phyloP scores from a whole-genome alignment of 176 grass and related monocot species.

The Rhynchospora pubera region DNA sequence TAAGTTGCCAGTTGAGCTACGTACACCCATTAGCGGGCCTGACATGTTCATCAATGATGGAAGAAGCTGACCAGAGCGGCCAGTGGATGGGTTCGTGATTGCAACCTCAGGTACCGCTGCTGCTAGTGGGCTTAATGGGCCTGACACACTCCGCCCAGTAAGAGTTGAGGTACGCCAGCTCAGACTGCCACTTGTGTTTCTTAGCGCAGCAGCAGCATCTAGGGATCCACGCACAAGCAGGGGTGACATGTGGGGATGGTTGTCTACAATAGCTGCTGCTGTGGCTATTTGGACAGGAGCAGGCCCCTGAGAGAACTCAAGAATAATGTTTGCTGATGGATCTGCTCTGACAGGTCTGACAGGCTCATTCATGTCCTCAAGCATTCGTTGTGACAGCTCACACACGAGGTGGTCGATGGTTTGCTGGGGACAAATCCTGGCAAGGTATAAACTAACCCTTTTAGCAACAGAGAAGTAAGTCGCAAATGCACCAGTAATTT shows the following conservation, averaged over 20 bases:
- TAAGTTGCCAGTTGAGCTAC: slow-evolving; percentile 77
- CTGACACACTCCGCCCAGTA: slow-evolving; percentile 86
- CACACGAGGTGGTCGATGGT: slow-evolving; percentile 96
- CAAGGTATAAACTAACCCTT: slow-evolving; percentile 95
- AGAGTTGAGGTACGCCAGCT: slow-evolving; percentile 96
- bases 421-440: slow-evolving; percentile 89
- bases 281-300: slow-evolving; percentile 25
- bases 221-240: slow-evolving; percentile 97
- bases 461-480: slow-evolving; percentile 96
- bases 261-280: slow-evolving; percentile 58
- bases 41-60: slow-evolving; percentile 93
- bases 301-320: slow-evolving; percentile 95
- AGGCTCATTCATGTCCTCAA: slow-evolving; percentile 75
- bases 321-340: slow-evolving; percentile 59
- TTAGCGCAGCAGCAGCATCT: slow-evolving; percentile 52
- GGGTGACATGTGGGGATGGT: slow-evolving; percentile 95
- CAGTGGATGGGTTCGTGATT: slow-evolving; percentile 59
- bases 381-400: slow-evolving; percentile 93
- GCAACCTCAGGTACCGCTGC: slow-evolving; percentile 46
- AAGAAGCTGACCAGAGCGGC: slow-evolving; percentile 84
- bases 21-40: slow-evolving; percentile 77
- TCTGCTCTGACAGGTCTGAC: slow-evolving; percentile 62
- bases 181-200: slow-evolving; percentile 80
- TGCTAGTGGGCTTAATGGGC: slow-evolving; percentile 86
- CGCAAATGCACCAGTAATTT: slow-evolving; percentile 92